Evolutionary conservation across 164 flowering plant species (phyloP).

Genomic region (Macadamia integrifolia): DNA sequence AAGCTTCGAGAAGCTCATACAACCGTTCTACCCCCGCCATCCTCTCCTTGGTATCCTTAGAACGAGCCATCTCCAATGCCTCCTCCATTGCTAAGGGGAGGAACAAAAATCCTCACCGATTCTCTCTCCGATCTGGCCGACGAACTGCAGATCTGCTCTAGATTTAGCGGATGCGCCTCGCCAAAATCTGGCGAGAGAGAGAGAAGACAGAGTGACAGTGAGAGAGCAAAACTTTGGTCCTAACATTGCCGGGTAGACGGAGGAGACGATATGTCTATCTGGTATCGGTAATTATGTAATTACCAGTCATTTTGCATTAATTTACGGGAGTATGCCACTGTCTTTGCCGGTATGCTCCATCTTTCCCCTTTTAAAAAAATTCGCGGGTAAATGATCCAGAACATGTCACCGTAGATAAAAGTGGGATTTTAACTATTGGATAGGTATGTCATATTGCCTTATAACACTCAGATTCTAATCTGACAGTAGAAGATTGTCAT

Average conservation of each 20-base stretch:
- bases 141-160: neutral
- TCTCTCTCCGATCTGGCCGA: conserved; percentile 24
- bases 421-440: too few relatives aligned
- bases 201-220: neutral
- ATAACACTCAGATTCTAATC: too few relatives aligned
- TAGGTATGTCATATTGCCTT: too few relatives aligned
- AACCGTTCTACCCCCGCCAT: conserved; percentile 97
- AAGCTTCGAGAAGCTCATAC: conserved; percentile 72
- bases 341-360: too few relatives aligned
- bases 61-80: conserved; percentile 79
- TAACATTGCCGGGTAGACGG: too few relatives aligned
- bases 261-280: too few relatives aligned
- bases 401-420: too few relatives aligned
- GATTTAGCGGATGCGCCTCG: too few relatives aligned
- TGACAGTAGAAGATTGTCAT: too few relatives aligned
- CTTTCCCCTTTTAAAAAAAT: too few relatives aligned
- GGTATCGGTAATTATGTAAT: too few relatives aligned
- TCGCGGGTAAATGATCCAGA: too few relatives aligned
- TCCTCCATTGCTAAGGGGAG: conserved; percentile 60
- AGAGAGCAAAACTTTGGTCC: neutral
- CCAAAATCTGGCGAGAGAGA: neutral
- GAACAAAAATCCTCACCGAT: conserved; percentile 7
- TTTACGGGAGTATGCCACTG: neutral
- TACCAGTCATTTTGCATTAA: neutral
- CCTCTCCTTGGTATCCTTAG: conserved; percentile 97